Evolutionary conservation across 306 rosid species (phyloP).

Genomic region (Nissolia schottii): DNA sequence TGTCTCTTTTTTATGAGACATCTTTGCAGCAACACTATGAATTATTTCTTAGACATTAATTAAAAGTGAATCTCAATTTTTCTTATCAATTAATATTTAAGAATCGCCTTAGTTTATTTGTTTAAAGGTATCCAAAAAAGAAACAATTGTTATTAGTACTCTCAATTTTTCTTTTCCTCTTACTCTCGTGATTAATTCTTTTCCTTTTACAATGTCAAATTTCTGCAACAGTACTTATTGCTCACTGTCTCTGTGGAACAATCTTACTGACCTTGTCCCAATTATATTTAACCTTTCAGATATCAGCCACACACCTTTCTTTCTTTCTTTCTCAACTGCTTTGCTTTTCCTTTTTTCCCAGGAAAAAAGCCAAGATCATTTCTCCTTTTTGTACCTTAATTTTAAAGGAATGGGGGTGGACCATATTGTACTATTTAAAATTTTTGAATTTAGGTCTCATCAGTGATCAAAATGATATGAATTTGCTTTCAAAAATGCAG

Average conservation of each 20-base stretch:
- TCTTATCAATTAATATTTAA: no score
- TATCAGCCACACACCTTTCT: background rate
- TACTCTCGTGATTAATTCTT: background rate
- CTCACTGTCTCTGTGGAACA: background rate
- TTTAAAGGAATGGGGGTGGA: constrained; percentile 12
- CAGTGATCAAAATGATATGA: background rate
- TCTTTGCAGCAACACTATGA: no score
- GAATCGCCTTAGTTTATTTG: no score
- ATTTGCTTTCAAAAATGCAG: constrained; percentile 12
- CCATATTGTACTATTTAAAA: constrained; percentile 17
- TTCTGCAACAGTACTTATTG: constrained; percentile 11
- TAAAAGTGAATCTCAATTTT: no score
- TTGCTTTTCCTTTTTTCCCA: constrained; percentile 1
- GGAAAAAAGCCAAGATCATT: constrained; percentile 16
- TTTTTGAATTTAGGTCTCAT: background rate
- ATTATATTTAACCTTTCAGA: constrained; percentile 23
- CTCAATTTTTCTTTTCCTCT: background rate
- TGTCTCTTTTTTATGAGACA: no score
- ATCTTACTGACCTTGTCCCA: constrained; percentile 1
- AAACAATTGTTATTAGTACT: no score
- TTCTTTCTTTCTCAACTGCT: background rate
- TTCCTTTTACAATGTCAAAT: background rate
- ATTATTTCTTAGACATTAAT: no score
- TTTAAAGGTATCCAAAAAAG: no score
- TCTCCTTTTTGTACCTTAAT: background rate